Conservation (phyloP, 768 basidiomycete species). For the Hysterangium stoloniferum region DNA sequence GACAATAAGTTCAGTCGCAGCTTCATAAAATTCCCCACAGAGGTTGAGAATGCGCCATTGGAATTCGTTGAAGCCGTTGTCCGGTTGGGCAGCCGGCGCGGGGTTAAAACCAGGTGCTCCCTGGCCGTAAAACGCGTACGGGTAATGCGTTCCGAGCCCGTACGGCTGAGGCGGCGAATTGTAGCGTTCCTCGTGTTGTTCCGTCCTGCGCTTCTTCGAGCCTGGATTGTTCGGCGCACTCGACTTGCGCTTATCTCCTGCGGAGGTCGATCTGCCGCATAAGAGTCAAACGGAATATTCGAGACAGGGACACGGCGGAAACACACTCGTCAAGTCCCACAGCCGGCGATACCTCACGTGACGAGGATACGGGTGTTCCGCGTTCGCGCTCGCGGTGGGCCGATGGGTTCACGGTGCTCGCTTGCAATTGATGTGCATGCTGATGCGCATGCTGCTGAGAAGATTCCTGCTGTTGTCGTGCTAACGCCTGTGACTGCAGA, state of each 20-base stretch:
- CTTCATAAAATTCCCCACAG: constrained; percentile 80
- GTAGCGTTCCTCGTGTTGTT: background rate
- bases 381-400: background rate
- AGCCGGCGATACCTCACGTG: constrained; percentile 7
- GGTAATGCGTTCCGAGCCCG: constrained; percentile 5
- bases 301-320: background rate
- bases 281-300: background rate
- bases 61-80: constrained; percentile 44
- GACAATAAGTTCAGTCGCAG: constrained; percentile 80
- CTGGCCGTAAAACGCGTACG: background rate
- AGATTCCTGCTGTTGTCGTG: background rate
- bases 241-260: constrained; percentile 5
- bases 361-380: constrained; percentile 2
- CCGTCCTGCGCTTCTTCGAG: constrained; percentile 7
- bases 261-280: background rate
- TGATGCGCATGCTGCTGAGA: background rate
- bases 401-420: background rate
- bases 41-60: constrained; percentile 79
- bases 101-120: background rate
- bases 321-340: constrained; percentile 5
- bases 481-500: background rate
- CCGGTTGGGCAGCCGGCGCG: background rate
- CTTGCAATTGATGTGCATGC: background rate
- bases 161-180: background rate
- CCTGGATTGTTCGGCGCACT: background rate